phyloP scores from a whole-genome alignment of 2,329 filamentous ascomycete genomes.

The Helminthosporium solani region DNA sequence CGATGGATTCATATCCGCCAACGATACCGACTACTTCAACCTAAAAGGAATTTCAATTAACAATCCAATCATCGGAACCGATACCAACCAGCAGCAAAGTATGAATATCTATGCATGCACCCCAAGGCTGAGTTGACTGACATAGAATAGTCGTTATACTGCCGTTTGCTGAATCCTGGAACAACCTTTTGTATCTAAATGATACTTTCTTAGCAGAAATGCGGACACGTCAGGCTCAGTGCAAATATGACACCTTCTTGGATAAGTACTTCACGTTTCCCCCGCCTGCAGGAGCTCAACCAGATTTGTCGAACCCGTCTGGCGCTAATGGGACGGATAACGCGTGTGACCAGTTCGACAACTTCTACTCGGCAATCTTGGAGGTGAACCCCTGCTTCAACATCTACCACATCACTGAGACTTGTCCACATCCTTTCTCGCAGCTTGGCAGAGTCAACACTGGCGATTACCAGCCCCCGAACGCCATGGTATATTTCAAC shows the following conservation, averaged over 20 bases:
- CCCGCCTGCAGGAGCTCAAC: slow-evolving; percentile 33
- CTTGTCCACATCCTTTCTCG: slow-evolving; percentile 47
- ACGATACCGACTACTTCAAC: slow-evolving; percentile 42
- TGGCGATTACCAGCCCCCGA: slow-evolving; percentile 44
- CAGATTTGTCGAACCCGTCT: slow-evolving; percentile 22
- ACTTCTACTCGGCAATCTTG: slow-evolving; percentile 41
- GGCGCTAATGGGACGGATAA: slow-evolving; percentile 14
- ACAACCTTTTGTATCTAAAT: slow-evolving; percentile 47
- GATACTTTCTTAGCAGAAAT: slow-evolving; percentile 43
- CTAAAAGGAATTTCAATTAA: slow-evolving; percentile 47
- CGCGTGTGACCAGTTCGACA: slow-evolving; percentile 45
- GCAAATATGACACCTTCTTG: slow-evolving; percentile 40
- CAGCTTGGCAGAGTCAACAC: slow-evolving; percentile 42
- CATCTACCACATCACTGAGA: slow-evolving; percentile 50
- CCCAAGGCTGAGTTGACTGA: slow-evolving; percentile 2
- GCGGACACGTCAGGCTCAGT: slow-evolving; percentile 34
- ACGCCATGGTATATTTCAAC: slow-evolving; percentile 52
- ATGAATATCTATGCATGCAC: slow-evolving; percentile 10
- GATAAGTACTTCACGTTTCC: slow-evolving; percentile 45
- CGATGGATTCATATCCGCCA: slow-evolving; percentile 55
- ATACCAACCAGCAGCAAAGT: slow-evolving; percentile 41
- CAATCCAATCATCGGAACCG: slow-evolving; percentile 48
- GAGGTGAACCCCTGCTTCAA: slow-evolving; percentile 54
- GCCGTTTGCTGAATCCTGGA: slow-evolving; percentile 43
- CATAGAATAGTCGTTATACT: slow-evolving; percentile 28